Base-by-base conservation (phyloP, 2,329 filamentous ascomycete genomes). In the Amylocarpus encephaloides region DNA sequence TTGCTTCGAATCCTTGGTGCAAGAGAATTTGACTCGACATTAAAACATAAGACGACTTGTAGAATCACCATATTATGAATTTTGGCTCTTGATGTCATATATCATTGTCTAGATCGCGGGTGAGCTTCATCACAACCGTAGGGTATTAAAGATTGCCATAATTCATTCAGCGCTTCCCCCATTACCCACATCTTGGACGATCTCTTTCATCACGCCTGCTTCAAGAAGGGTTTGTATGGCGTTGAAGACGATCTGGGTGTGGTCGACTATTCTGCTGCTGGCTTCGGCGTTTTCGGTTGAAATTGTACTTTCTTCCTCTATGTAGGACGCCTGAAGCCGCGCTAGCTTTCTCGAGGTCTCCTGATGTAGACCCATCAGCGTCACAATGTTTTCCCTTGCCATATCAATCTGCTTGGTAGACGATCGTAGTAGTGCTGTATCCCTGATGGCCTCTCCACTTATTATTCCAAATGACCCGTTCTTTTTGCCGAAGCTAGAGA, bases 211-310 rank as follows among this genome's bases (percentile, higher is more conserved):
- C 1, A 79, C 68, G 1, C 79, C 81, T 59, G 84, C 83, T 52
- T 82, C 79, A 1, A 85, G 85, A 50, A 94, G 73, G 54, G 78
- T 79, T 56, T 77, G 76, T 40, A 91, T 67, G 82, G 87, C 92
- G 34, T 68, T 72, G 59, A 86, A 80, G 18, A 92, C 74, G 0
- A 82, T 79, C 1, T 81, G 79, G 0, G 79, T 82, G 62, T 86
- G 87, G 62, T 94, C 86, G 10, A 40, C 76, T 60, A 78, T 76
- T 2, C 82, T 71, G 26, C 75, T 74, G 18, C 70, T 68, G 3
- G 81, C 78, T 42, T 76, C 74, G 41, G 72, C 67, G 18, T 77
- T 71, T 50, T 80, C 77, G 11, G 74, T 72, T 1, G 68, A 69
- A 35, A 74, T 68, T 12, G 59, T 58, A 5, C 67, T 64, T 32